A percentile compares a stretch with the other conserved stretches of the same genome.
These are phyloP conservation scores for Backusella sp. DNA, from an alignment of 192 early-diverging fungal species.

Conservation along the genomic window DNA sequence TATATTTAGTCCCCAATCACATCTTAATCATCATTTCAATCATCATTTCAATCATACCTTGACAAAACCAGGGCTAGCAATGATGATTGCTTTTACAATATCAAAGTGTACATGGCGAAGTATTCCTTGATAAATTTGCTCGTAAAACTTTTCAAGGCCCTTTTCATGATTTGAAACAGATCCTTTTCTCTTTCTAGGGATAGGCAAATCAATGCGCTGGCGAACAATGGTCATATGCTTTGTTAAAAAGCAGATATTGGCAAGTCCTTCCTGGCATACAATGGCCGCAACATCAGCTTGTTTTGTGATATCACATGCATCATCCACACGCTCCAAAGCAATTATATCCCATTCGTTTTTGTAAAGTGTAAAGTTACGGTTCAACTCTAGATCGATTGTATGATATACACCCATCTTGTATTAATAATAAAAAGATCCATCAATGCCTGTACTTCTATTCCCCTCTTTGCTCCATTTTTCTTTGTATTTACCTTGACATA, in stretches of 20 bases:
- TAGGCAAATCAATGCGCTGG: constrained; percentile 86
- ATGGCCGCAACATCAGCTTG: constrained; percentile 93
- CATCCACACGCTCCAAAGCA: constrained; percentile 82
- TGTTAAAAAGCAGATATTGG: constrained; percentile 91
- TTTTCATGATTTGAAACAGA: constrained; percentile 91
- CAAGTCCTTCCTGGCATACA: constrained; percentile 86
- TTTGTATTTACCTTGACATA: constrained; percentile 70
- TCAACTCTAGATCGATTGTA: constrained; percentile 91
- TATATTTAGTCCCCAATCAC: not conserved
- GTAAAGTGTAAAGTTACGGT: constrained; percentile 81
- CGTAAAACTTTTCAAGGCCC: constrained; percentile 83
- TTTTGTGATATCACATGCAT: constrained; percentile 85
- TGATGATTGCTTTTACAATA: constrained; percentile 92
- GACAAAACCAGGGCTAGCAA: constrained; percentile 96
- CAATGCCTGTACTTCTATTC: not conserved
- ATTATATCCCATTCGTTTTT: constrained; percentile 96
- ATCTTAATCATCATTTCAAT: not conserved
- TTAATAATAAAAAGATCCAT: not conserved
- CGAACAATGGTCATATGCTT: constrained; percentile 95
- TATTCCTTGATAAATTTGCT: constrained; percentile 88
- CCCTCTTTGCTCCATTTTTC: not conserved
- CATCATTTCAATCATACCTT: constrained; percentile 47
- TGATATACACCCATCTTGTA: constrained; percentile 84
- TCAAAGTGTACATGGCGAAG: constrained; percentile 88
- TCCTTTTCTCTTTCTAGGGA: constrained; percentile 94